Base-by-base conservation (phyloP, 352 stramenopile species). In the Phytophthora lateralis region DNA sequence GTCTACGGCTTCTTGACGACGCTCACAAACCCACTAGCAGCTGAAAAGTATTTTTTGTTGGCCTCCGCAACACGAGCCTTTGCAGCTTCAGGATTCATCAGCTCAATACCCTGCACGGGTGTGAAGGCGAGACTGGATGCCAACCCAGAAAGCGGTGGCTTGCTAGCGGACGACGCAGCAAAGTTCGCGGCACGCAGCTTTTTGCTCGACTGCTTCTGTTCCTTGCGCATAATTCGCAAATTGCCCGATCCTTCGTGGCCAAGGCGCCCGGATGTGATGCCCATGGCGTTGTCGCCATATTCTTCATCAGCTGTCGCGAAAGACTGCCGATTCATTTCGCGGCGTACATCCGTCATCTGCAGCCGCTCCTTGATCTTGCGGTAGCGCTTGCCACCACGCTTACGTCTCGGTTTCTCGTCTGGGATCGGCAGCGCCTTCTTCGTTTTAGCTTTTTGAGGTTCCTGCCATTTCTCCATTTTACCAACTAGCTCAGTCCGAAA, bases 231-330 rank as follows among this genome's bases (percentile, higher is more conserved):
- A 34, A 96, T 80, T 30, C 95, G 87, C 53, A 98, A 75, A 35
- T 85, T 89, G 11, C 93, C 93, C 20, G 85, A 94, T 38, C 89
- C 93, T 78, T 96, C 90, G 21, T 89, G 81, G 9, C 89, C 91
- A 12, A 99, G 76, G 7, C 97, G 88, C 14, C 97, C 97, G 27
- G 89, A 69, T 4, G 95, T 97, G 38, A 98, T 83, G n/a, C 97
- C 97, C 97, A 99, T 99, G 18, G 95, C 96, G 56, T 98, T 98
- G 71, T 99, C 97, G 11, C 96, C 97, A 66, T 99, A 99, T 71
- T 99, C 97, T 56, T 94, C 86, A 57, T 96, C 91, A 45, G 91
- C 81, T 17, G 93, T 88, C 6, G 83, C 96, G 57, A 99, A 99
- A 15, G 89, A 91, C 62, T 98, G 84, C 11, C 95, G 96, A 55